phyloP scores from a whole-genome alignment of 495 filamentous ascomycete species.

The Podospora pseudocomata region DNA sequence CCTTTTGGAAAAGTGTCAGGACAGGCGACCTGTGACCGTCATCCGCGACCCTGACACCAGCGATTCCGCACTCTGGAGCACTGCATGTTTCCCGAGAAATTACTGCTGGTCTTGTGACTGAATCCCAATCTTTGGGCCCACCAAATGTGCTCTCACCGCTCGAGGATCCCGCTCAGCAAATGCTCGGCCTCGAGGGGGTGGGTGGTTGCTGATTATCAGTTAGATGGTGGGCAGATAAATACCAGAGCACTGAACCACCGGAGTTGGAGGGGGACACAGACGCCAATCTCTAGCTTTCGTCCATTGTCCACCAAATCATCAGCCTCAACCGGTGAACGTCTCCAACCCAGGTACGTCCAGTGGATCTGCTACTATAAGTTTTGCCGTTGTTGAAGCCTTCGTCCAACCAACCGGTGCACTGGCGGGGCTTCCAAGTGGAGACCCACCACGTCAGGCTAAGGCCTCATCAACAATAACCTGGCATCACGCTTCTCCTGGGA shows the following conservation, averaged over 20 bases:
- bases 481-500: not conserved
- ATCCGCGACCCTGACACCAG: conserved; percentile 13
- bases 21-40: conserved; percentile 5
- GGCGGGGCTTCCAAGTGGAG: conserved; percentile 8
- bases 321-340: not conserved
- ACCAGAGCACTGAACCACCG: not conserved
- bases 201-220: conserved; percentile 6
- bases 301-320: too few relatives aligned
- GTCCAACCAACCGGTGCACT: not conserved
- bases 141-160: conserved; percentile 21
- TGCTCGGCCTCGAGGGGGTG: not conserved
- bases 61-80: conserved; percentile 12
- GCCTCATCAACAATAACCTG: not conserved
- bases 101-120: conserved; percentile 24
- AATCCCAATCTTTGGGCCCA: conserved; percentile 19
- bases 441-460: not conserved
- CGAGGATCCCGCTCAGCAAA: conserved; percentile 11
- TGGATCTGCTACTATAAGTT: not conserved
- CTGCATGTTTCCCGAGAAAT: conserved; percentile 16
- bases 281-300: not conserved
- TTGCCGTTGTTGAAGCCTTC: not conserved
- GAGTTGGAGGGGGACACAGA: not conserved
- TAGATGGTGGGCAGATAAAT: conserved; percentile 8
- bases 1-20: conserved; percentile 15
- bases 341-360: not conserved